Evolutionary conservation across 495 filamentous ascomycete genomes (phyloP), one percentile per base, ranked within the genome.

Genomic region (Talaromyces wortmannii): DNA sequence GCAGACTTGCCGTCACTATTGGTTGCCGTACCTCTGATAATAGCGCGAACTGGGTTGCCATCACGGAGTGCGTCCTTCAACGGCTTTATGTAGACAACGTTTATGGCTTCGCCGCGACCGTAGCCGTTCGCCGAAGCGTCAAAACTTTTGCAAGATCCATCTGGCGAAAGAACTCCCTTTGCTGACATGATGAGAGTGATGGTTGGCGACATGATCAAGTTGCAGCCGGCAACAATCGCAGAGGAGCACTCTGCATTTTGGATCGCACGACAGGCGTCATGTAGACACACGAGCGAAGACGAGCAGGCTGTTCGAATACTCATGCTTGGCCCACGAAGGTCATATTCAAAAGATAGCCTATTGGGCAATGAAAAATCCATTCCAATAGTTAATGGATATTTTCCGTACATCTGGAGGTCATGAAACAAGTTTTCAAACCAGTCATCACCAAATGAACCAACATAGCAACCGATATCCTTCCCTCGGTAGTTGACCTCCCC

Each of bases 121-220:
- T 84, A 90, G 0, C 87, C 88, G 55, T 84, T 77, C 0, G 84
- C 87, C 5, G 67, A 55, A 0, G 71, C 69, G 59, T 86, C 83
- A 56, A 87, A 91, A 0, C 80, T 79, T 55, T 80, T 73, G 45
- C 80, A 88, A 6, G 56, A 17, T 7, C 53, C 53, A 16, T 31
- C 45, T 30, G 63, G 55, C 3, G 60, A 69, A 7, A 76, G 13
- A 4, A 72, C 64, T 6, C 50, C 48, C 13, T 63, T 59, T 12
- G 72, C 63, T 0, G 61, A 58, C 53, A 74, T 63, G 10, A 58
- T 53, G 0, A 62, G 53, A 0, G 61, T 65, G 57, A 66, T 64
- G 0, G 52, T 55, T 2, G 72, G 75, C 6, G 64, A 10, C 73
- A 43, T 12, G 80, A 71, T 0, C 78, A 48, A 45, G 73, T 79